Evolutionary conservation across 768 basidiomycete genomes (phyloP).

Genomic region (Candolleomyces eurysporus): DNA sequence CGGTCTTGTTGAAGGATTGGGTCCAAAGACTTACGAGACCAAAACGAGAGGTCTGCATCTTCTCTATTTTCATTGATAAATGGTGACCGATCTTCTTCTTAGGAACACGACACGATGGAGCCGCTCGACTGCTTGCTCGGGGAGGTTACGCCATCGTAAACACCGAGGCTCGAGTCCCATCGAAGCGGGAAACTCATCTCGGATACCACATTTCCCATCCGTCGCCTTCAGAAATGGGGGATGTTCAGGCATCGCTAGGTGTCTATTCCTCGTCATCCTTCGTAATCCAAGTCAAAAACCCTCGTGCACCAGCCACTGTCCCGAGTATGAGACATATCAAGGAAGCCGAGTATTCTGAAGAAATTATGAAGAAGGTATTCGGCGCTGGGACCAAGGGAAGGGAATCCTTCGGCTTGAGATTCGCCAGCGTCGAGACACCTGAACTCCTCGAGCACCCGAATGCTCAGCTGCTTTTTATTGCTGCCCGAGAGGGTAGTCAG

Average conservation of each 20-base stretch:
- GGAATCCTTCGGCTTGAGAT: slow-evolving; percentile 47
- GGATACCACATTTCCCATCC: slow-evolving; percentile 61
- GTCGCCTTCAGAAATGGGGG: slow-evolving; percentile 39
- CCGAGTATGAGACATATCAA: slow-evolving; percentile 29
- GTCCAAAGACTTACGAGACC: slow-evolving; percentile 54
- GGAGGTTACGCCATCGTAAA: slow-evolving; percentile 63
- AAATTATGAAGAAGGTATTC: slow-evolving; percentile 48
- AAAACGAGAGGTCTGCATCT: slow-evolving; percentile 49
- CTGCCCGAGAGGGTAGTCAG: slow-evolving; percentile 45
- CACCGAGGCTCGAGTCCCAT: slow-evolving; percentile 40
- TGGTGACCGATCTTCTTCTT: background rate
- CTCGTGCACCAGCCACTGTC: slow-evolving; percentile 41
- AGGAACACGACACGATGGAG: slow-evolving; percentile 52
- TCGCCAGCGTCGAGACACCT: slow-evolving; percentile 47
- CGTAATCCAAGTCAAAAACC: slow-evolving; percentile 62
- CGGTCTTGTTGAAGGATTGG: slow-evolving; percentile 46
- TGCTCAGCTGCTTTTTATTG: slow-evolving; percentile 54
- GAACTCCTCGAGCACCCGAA: slow-evolving; percentile 56
- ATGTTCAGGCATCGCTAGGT: slow-evolving; percentile 55
- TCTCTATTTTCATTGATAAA: background rate
- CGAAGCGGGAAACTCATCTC: slow-evolving; percentile 49
- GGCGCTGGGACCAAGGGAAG: slow-evolving; percentile 27
- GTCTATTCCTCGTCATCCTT: slow-evolving; percentile 54
- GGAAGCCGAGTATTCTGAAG: slow-evolving; percentile 43
- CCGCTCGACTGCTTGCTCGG: slow-evolving; percentile 52